These are phyloP conservation scores for Incumbomyces lentus DNA, from an alignment of 2,329 filamentous ascomycete genomes.

Conservation along the genomic window DNA sequence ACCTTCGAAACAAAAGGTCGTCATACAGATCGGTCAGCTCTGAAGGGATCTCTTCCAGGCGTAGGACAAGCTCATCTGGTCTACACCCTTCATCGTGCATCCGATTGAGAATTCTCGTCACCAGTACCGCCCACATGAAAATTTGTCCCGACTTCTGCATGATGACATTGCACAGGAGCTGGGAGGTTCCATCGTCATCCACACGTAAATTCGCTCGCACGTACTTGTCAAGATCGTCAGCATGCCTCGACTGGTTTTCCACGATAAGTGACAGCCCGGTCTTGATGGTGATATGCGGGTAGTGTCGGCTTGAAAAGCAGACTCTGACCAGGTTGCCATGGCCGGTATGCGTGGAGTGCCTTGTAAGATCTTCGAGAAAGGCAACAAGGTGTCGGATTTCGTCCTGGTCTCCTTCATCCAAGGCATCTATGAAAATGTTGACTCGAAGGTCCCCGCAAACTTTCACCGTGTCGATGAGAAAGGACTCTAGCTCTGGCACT, in stretches of 20 bases:
- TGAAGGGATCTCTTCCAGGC: constrained; percentile 30
- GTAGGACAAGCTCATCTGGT: constrained; percentile 22
- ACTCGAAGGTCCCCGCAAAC: not conserved
- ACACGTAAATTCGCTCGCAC: constrained; percentile 11
- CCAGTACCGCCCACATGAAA: constrained; percentile 38
- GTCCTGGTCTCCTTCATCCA: constrained; percentile 36
- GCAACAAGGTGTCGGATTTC: constrained; percentile 29
- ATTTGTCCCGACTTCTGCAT: constrained; percentile 30
- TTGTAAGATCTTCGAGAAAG: constrained; percentile 27
- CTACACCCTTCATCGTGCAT: constrained; percentile 25
- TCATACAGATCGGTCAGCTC: constrained; percentile 40
- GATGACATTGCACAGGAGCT: constrained; percentile 24
- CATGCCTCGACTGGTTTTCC: constrained; percentile 27
- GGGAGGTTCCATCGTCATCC: not conserved
- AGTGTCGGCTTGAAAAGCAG: constrained; percentile 36
- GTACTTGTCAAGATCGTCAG: constrained; percentile 27
- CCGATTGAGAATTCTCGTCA: constrained; percentile 36
- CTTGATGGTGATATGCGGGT: constrained; percentile 30
- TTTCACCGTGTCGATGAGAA: not conserved
- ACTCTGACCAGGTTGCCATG: constrained; percentile 20
- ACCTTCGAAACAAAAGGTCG: constrained; percentile 41
- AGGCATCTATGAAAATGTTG: constrained; percentile 32
- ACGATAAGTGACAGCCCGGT: constrained; percentile 24
- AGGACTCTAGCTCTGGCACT: not conserved
- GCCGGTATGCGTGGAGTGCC: constrained; percentile 1